Conservation (phyloP, 1,284 basidiomycete species). For the Sutorius eximius region DNA sequence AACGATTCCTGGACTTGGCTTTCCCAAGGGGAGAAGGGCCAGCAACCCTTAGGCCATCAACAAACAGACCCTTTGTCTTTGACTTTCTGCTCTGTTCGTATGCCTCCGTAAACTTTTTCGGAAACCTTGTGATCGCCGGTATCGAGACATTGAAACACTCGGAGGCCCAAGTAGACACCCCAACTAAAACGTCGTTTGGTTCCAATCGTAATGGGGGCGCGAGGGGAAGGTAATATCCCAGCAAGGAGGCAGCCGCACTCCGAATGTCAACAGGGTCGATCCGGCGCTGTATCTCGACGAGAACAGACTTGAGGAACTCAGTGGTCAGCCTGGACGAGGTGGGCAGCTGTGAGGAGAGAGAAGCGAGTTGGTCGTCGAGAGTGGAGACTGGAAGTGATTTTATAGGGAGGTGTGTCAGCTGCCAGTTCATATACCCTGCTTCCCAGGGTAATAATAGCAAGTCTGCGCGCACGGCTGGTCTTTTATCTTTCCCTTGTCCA, state of each 20-base stretch:
- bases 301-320: conserved; percentile 27
- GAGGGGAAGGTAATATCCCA: conserved; percentile 78
- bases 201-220: conserved; percentile 49
- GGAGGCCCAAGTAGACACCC: conserved; percentile 66
- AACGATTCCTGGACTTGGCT: conserved; percentile 26
- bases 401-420: conserved; percentile 73
- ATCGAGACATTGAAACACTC: conserved; percentile 23
- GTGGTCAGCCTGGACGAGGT: not conserved
- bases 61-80: conserved; percentile 27
- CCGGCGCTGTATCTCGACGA: conserved; percentile 40
- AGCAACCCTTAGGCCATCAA: conserved; percentile 19
- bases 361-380: conserved; percentile 16
- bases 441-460: conserved; percentile 88
- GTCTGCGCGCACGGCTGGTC: conserved; percentile 59
- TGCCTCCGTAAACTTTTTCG: conserved; percentile 25
- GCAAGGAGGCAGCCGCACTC: conserved; percentile 67
- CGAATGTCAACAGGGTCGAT: conserved; percentile 59
- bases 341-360: conserved; percentile 7
- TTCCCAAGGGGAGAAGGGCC: conserved; percentile 21
- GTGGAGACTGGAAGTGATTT: conserved; percentile 48
- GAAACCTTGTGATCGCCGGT: conserved; percentile 21
- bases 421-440: conserved; percentile 64
- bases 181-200: conserved; percentile 54
- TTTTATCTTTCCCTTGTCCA: not conserved
- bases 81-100: conserved; percentile 17